A percentile compares a stretch with the other conserved stretches of the same genome.
Evolutionary conservation across 345 rosid species (phyloP).

Genomic region (Heritiera fomes): DNA sequence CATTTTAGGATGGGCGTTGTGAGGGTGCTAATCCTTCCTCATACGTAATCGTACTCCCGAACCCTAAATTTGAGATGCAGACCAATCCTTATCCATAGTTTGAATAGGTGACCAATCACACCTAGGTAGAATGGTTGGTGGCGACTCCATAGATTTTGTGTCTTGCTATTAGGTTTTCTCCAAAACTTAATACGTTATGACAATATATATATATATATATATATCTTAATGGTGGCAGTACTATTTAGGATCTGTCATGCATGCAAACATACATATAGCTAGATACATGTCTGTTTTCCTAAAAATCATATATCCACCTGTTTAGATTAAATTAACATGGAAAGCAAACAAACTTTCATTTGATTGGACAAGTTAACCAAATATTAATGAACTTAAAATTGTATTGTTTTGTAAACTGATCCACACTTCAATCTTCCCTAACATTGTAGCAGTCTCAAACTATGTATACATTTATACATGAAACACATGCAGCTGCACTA

Average conservation of each 20-base stretch:
- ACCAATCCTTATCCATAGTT: no score
- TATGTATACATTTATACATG: background rate
- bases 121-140: no score
- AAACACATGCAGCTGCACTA: background rate
- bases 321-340: background rate
- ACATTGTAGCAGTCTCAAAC: background rate
- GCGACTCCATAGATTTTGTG: no score
- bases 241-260: background rate
- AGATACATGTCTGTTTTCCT: background rate
- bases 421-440: background rate
- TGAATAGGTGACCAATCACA: no score
- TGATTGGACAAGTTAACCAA: background rate
- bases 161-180: no score
- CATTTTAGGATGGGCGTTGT: no score
- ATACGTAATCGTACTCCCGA: no score
- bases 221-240: background rate
- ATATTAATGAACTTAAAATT: background rate
- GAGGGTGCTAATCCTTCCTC: no score
- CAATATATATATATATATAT: no score
- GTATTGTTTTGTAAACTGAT: background rate
- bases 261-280: background rate
- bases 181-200: no score
- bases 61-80: no score
- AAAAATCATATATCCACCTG: background rate
- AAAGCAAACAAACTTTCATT: background rate